These are phyloP conservation scores for Serendipita vermifera DNA, from an alignment of 768 basidiomycete species.

Conservation along the genomic window DNA sequence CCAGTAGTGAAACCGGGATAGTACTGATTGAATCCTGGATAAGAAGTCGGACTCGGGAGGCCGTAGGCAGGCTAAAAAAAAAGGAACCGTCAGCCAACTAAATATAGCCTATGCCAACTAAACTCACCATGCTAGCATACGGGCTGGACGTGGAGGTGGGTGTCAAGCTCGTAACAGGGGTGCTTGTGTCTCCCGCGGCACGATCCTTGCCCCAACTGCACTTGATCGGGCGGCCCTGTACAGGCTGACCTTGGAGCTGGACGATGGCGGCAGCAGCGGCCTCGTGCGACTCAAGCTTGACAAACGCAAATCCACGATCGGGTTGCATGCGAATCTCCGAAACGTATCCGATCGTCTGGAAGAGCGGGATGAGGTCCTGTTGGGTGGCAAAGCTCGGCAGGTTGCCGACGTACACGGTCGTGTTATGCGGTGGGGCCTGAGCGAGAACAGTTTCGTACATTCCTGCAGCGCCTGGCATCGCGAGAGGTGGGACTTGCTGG, in stretches of 20 bases:
- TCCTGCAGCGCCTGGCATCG: conserved; percentile 58
- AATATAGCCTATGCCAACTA: background rate
- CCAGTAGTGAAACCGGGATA: conserved; percentile 20
- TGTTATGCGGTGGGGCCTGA: conserved; percentile 88
- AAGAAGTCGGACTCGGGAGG: conserved; percentile 61
- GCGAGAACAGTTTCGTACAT: conserved; percentile 87
- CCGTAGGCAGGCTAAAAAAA: conserved; percentile 67
- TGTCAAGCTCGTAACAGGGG: conserved; percentile 38
- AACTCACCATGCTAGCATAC: conserved; percentile 67
- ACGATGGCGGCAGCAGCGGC: conserved; percentile 98
- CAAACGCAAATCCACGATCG: conserved; percentile 96
- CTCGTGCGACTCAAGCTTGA: conserved; percentile 97
- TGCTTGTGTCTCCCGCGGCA: conserved; percentile 51
- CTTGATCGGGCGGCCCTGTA: conserved; percentile 94
- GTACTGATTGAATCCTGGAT: conserved; percentile 63
- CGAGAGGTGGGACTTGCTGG: conserved; percentile 70
- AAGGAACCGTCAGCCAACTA: conserved; percentile 11
- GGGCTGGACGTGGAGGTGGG: conserved; percentile 42
- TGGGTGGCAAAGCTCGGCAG: conserved; percentile 95
- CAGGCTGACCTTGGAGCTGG: conserved; percentile 91
- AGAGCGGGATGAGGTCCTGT: conserved; percentile 92
- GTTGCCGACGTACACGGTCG: conserved; percentile 97
- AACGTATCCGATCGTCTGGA: conserved; percentile 97
- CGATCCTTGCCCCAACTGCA: conserved; percentile 99
- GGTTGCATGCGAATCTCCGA: conserved; percentile 99